Base-by-base conservation (phyloP, 306 rosid genomes). In the Trifolium repens region DNA sequence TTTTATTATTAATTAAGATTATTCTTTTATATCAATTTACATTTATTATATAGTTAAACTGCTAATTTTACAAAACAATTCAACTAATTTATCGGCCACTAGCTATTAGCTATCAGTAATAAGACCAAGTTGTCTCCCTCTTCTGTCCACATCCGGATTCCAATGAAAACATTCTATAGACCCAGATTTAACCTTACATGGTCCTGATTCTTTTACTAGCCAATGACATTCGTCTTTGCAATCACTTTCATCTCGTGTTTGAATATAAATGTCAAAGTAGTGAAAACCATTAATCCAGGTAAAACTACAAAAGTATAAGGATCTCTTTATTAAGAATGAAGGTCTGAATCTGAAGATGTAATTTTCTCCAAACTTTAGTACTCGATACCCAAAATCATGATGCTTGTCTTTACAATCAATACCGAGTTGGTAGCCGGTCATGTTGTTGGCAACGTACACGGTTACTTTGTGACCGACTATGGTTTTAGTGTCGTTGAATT, bases 291-390 rank as follows among this genome's bases (percentile, higher is more conserved):
- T 2, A 12, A 0, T 13, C 76, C 76, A 71, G 12, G 5, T 5
- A 55, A 71, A 54, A 3, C 22, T 10, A 40, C 76, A 71, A 54
- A 35, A 54, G 8, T 53, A 71, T 35, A 71, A 54, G 17, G 39
- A 5, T 6, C 1, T 12, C 2, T 14, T 14, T 26, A 32, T 6
- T 3, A 32, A 7, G 2, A 7, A 60, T 14, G 67, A 0, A 1
- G 67, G 34, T 12, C 2, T 10, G 5, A 39, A 39, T 7, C 6
- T 40, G 34, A 66, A 66, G 5, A 3, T 1, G 5, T 40, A 40
- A 40, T 9, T 66, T 66, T 66, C 52, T 12, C 5, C 9, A 2
- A 14, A 13, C 11, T 4, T 2, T 40, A 66, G 0, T 17, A 9
- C 11, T 19, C 2, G 53, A 17, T 12, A 19, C 0, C 53, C 71